These are phyloP conservation scores for Ustilago lituana DNA, from an alignment of 1,284 basidiomycete genomes.

Conservation along the genomic window DNA sequence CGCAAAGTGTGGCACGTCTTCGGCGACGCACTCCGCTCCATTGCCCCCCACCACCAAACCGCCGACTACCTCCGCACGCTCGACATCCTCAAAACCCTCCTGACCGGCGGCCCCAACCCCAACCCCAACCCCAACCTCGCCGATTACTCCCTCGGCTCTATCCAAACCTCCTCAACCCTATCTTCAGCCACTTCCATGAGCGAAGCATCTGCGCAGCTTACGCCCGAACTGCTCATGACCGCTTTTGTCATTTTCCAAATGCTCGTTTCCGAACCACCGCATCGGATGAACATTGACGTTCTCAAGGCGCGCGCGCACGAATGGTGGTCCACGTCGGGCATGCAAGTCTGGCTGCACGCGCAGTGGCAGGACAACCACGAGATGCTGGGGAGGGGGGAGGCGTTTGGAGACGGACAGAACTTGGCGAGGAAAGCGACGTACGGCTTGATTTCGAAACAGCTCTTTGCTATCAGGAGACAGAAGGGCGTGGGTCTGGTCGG, in stretches of 20 bases:
- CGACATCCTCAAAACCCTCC: constrained; percentile 33
- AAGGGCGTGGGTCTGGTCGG: constrained; percentile 46
- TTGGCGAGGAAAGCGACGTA: constrained; percentile 63
- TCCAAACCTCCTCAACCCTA: constrained; percentile 34
- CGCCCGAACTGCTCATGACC: constrained; percentile 47
- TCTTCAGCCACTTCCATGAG: constrained; percentile 28
- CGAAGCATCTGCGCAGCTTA: constrained; percentile 39
- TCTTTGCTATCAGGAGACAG: constrained; percentile 49
- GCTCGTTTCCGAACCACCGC: constrained; percentile 45
- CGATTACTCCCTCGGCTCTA: constrained; percentile 47
- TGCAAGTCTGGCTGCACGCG: constrained; percentile 41
- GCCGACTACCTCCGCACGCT: constrained; percentile 56
- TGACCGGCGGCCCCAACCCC: constrained; percentile 51
- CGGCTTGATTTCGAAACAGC: constrained; percentile 61
- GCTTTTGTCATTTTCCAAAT: constrained; percentile 60
- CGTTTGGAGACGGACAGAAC: constrained; percentile 52
- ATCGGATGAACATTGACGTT: constrained; percentile 53
- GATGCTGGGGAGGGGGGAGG: constrained; percentile 25
- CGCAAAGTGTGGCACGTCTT: constrained; percentile 57
- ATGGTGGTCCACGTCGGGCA: constrained; percentile 55
- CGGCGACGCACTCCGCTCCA: constrained; percentile 58
- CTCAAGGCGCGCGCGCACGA: constrained; percentile 49
- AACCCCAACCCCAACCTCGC: constrained; percentile 19
- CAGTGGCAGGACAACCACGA: constrained; percentile 25
- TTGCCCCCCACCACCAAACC: constrained; percentile 38